phyloP scores from a whole-genome alignment of 2,329 filamentous ascomycete genomes.

The Fusarium bulbicola region DNA sequence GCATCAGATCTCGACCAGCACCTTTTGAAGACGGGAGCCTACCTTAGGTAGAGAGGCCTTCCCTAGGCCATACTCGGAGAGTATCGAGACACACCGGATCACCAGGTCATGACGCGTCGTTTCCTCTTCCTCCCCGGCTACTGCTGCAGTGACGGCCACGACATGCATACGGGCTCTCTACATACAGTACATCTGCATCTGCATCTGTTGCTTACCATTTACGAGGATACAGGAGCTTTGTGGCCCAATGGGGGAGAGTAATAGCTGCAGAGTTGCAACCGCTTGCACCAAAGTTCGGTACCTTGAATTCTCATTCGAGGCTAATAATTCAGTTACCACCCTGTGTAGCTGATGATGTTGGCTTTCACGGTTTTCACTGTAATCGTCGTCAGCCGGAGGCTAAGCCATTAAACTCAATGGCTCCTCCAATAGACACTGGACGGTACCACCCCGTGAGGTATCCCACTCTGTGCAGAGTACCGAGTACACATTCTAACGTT shows the following conservation, averaged over 20 bases:
- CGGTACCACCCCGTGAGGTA: not conserved
- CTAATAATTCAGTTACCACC: conserved; percentile 1
- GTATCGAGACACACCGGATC: conserved; percentile 32
- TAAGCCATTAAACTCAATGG: conserved; percentile 26
- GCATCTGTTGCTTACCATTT: conserved; percentile 20
- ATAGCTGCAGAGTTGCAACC: conserved; percentile 20
- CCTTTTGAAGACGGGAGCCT: not conserved
- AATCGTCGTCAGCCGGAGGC: conserved; percentile 17
- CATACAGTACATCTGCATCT: not conserved
- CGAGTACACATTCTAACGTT: not conserved
- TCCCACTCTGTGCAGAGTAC: conserved; percentile 2
- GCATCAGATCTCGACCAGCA: conserved; percentile 6
- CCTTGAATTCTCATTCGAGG: conserved; percentile 24
- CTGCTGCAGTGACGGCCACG: conserved; percentile 35
- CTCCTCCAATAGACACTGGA: not conserved
- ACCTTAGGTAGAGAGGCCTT: not conserved
- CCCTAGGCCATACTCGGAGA: conserved; percentile 14
- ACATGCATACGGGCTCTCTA: conserved; percentile 23
- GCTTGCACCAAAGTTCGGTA: conserved; percentile 6
- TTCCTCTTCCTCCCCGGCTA: conserved; percentile 26
- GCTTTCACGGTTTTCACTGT: not conserved
- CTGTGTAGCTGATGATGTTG: conserved; percentile 9
- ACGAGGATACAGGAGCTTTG: conserved; percentile 25
- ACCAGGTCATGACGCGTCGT: conserved; percentile 43
- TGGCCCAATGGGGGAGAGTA: conserved; percentile 13